These are phyloP conservation scores for Neofusicoccum kwambonambiense DNA, from an alignment of 2,329 filamentous ascomycete genomes.

Conservation along the genomic window DNA sequence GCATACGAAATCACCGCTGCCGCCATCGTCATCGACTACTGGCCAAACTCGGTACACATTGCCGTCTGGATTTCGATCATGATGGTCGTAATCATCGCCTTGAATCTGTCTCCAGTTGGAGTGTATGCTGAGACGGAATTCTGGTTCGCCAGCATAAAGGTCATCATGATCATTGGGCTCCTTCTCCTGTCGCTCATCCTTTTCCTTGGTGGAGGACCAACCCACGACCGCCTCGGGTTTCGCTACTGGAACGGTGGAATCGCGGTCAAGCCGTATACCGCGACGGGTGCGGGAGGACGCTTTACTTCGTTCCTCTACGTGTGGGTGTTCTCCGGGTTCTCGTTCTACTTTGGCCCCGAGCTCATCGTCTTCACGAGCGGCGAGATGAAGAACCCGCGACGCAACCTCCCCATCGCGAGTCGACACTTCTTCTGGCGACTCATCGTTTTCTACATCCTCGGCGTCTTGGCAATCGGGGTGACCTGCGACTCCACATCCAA, in stretches of 20 bases:
- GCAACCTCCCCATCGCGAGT: slow-evolving; percentile 66
- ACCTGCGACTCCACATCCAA: slow-evolving; percentile 53
- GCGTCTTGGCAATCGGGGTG: slow-evolving; percentile 56
- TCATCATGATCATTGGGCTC: slow-evolving; percentile 48
- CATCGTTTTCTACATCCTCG: slow-evolving; percentile 50
- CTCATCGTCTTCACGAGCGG: slow-evolving; percentile 62
- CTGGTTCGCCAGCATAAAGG: slow-evolving; percentile 43
- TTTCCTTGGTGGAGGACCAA: slow-evolving; percentile 49
- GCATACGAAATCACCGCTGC: slow-evolving; percentile 43
- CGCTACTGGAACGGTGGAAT: slow-evolving; percentile 58
- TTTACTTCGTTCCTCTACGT: slow-evolving; percentile 55
- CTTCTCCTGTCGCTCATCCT: slow-evolving; percentile 34
- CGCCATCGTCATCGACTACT: slow-evolving; percentile 41
- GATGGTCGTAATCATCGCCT: background rate
- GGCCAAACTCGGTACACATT: slow-evolving; percentile 26
- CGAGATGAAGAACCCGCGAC: slow-evolving; percentile 62
- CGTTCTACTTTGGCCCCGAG: slow-evolving; percentile 55
- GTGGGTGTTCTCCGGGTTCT: slow-evolving; percentile 52
- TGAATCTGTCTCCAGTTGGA: slow-evolving; percentile 10
- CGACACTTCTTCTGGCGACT: slow-evolving; percentile 79
- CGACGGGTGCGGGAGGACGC: slow-evolving; percentile 51
- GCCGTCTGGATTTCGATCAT: slow-evolving; percentile 13
- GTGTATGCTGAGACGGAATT: slow-evolving; percentile 46
- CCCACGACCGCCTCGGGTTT: slow-evolving; percentile 61
- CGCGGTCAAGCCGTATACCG: slow-evolving; percentile 62